Conservation (phyloP, 169 alveolate genomes). For the Eimeria maxima region DNA sequence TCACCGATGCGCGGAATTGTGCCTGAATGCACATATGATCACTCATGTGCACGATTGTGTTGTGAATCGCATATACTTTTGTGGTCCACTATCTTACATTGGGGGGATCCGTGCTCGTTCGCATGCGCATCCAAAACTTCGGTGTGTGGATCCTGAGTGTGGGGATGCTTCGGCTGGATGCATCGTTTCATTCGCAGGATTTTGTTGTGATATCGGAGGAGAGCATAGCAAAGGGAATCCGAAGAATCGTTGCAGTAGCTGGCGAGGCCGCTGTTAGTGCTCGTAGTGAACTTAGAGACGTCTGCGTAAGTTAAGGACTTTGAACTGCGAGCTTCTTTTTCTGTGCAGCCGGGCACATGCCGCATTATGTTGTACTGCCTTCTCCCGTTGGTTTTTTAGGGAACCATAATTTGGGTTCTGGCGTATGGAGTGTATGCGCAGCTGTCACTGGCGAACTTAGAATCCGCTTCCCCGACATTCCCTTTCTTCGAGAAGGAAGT, state of each 20-base stretch:
- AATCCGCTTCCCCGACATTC: constrained; percentile 62
- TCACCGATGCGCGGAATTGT: not conserved
- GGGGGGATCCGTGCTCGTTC: not conserved
- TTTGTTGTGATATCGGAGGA: constrained; percentile 92
- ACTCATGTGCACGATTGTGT: not conserved
- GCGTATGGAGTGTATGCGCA: not conserved
- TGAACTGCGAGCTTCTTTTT: not conserved
- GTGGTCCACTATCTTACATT: not conserved
- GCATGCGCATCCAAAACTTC: not conserved
- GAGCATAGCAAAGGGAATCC: constrained; percentile 94
- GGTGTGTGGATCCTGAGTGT: not conserved
- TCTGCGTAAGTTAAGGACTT: constrained; percentile 73
- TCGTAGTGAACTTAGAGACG: constrained; percentile 85
- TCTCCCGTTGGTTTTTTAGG: not conserved
- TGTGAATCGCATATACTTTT: not conserved
- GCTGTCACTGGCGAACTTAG: constrained; percentile 65
- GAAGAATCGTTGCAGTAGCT: constrained; percentile 93
- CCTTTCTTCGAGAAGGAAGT: constrained; percentile 75
- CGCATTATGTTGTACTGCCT: not conserved
- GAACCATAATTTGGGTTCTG: not conserved
- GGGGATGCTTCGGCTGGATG: not conserved
- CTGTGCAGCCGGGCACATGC: not conserved
- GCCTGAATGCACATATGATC: too few relatives aligned
- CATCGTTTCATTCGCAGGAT: constrained; percentile 79
- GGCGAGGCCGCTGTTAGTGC: constrained; percentile 90